Evolutionary conservation across 345 rosid genomes (phyloP), one percentile per base, ranked within the genome.

Genomic region (Populus euphratica): DNA sequence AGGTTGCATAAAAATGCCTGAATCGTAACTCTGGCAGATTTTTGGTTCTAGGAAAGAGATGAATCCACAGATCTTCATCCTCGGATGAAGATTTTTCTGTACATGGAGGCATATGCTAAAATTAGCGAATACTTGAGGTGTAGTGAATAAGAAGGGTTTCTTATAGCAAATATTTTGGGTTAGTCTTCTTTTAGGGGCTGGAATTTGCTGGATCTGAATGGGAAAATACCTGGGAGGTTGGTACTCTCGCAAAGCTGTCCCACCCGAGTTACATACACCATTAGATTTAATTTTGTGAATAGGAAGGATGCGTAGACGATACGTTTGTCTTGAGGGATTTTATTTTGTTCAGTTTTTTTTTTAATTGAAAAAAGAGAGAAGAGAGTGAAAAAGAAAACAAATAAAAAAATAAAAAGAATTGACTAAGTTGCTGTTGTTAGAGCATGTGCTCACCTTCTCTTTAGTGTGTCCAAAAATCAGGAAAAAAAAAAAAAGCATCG

Each of bases 251-350:
- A 33, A 11, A 36, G 44, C 35, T 9, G 31, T 47, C 62, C 21
- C n/a, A 21, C 29, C 41, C 25, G 38, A 68, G 68, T 52, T 56
- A 61, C n/a, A 52, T 68, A 54, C 33, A 43, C 73, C 67, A 33
- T 75, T 31, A 52, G 68, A 70, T 75, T 75, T 68, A 64, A 20
- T 29, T 75, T 41, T 76, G 83, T 76, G 76, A 70, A 80, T 56
- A 80, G 79, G 47, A 54, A 54, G 50, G 79, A 63, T 54, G 76
- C 72, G 17, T 80, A 65, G 72, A 41, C 36, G 66, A 43, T 75
- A n/a, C 56, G 31, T 41, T 64, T 49, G 70, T 31, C 69, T 43
- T 6, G 35, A 43, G 70, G 61, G 70, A 31, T 68, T 61, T 33
- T 62, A 8, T 73, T 65, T 78, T 56, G 49, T 69, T 68, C 56